Evolutionary conservation across 2,329 filamentous ascomycete species (phyloP).

Genomic region (Tolypocladium album): DNA sequence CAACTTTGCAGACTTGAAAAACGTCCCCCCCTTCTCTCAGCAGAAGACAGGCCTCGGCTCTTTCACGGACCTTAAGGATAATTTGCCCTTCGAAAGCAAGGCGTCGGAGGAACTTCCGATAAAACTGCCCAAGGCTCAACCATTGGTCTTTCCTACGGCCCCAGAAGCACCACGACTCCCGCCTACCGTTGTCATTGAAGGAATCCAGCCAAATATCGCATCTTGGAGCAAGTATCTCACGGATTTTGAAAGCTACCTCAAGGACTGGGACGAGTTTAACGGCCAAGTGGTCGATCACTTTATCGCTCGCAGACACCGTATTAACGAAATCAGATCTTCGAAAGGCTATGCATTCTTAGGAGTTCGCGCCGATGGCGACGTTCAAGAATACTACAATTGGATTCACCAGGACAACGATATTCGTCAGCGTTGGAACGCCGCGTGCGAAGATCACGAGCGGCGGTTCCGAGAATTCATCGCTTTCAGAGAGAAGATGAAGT

Average conservation of each 20-base stretch:
- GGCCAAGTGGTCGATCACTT: conserved; percentile 46
- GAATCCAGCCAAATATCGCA: conserved; percentile 28
- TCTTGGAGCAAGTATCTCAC: conserved; percentile 41
- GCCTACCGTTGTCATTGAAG: conserved; percentile 27
- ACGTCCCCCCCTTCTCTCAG: conserved; percentile 43
- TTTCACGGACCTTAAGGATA: conserved; percentile 43
- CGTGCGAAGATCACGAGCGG: conserved; percentile 48
- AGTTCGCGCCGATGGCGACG: conserved; percentile 30
- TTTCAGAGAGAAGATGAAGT: conserved; percentile 33
- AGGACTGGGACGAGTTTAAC: conserved; percentile 38
- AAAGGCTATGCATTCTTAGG: conserved; percentile 36
- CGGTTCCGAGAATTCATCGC: conserved; percentile 48
- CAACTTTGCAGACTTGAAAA: conserved; percentile 43
- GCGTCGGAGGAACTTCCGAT: conserved; percentile 31
- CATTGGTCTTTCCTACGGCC: conserved; percentile 33
- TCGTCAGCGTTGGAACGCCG: conserved; percentile 47
- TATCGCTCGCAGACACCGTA: conserved; percentile 34
- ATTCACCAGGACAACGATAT: conserved; percentile 55
- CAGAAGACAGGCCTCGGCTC: conserved; percentile 39
- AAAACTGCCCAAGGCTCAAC: conserved; percentile 19
- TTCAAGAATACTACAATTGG: conserved; percentile 47
- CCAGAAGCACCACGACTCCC: conserved; percentile 41
- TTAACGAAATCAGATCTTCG: conserved; percentile 24
- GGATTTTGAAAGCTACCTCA: conserved; percentile 44
- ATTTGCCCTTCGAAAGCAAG: conserved; percentile 45